Percentiles rank a stretch among this genome's conserved stretches.
These are phyloP conservation scores for Colletotrichum somersetense DNA, from an alignment of 2,329 filamentous ascomycete genomes.

Conservation along the genomic window DNA sequence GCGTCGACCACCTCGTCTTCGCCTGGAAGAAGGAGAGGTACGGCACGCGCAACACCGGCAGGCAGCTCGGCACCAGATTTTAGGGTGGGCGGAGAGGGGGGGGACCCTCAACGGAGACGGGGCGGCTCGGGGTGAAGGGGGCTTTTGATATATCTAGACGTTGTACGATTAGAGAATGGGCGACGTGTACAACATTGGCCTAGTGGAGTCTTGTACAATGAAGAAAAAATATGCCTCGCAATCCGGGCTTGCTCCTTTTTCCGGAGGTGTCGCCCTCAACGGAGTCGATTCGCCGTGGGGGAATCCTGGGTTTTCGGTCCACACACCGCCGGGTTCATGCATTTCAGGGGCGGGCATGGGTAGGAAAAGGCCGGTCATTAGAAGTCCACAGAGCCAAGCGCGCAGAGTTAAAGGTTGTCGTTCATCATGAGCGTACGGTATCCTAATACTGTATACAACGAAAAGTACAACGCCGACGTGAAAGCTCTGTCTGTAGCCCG, in stretches of 20 bases:
- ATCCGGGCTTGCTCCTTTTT: background rate
- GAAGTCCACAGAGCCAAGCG: background rate
- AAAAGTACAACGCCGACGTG: constrained; percentile 14
- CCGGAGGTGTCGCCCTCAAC: background rate
- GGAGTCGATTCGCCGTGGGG: background rate
- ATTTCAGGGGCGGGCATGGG: no score
- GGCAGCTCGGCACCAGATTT: constrained; percentile 35
- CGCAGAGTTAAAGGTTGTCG: constrained; percentile 9
- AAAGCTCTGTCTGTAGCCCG: constrained; percentile 23
- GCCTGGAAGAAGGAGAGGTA: constrained; percentile 62
- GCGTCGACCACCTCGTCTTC: constrained; percentile 82
- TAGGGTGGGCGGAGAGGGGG: background rate
- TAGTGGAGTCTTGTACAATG: constrained; percentile 33
- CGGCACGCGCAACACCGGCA: constrained; percentile 49
- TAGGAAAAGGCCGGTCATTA: background rate
- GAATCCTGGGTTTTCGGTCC: background rate
- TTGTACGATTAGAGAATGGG: constrained; percentile 35
- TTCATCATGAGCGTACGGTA: constrained; percentile 31
- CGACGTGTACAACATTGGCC: constrained; percentile 35
- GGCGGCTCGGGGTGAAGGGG: background rate
- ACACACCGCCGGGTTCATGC: background rate
- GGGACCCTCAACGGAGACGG: background rate
- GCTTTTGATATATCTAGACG: background rate
- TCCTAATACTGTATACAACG: constrained; percentile 33
- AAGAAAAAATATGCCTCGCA: constrained; percentile 2